Percentiles rank a stretch among this genome's conserved stretches.
Evolutionary conservation across 176 grass and related monocot genomes (phyloP).

Genomic region (Areca catechu): DNA sequence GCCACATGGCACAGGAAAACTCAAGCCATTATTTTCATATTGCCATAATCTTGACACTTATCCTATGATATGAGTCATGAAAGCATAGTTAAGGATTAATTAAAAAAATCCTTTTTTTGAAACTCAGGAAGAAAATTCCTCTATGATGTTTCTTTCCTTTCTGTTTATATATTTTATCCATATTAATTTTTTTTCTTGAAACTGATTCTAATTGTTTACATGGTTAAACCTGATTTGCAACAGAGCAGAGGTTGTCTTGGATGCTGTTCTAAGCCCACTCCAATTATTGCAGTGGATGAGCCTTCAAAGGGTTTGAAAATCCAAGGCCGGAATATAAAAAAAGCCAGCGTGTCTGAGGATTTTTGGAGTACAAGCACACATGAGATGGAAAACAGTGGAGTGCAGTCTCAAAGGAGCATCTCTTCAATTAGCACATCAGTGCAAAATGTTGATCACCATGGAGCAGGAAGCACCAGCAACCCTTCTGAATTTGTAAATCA

Average conservation of each 20-base stretch:
- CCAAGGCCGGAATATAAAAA: constrained; percentile 52
- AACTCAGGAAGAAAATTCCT: no score
- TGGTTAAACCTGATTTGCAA: constrained; percentile 65
- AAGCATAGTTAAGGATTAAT: no score
- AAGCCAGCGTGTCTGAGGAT: constrained; percentile 48
- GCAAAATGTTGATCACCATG: constrained; percentile 38
- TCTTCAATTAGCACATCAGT: constrained; percentile 69
- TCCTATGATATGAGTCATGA: no score
- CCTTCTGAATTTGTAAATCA: constrained; percentile 64
- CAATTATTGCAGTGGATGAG: constrained; percentile 65
- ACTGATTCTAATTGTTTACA: constrained; percentile 37
- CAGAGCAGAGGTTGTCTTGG: constrained; percentile 99
- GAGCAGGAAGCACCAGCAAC: constrained; percentile 55
- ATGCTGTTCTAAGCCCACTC: constrained; percentile 69
- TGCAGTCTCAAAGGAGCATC: constrained; percentile 82
- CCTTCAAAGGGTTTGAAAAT: constrained; percentile 85
- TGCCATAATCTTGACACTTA: no score
- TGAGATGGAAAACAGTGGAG: constrained; percentile 66
- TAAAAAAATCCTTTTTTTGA: no score
- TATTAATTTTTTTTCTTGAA: no score
- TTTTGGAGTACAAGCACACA: constrained; percentile 70
- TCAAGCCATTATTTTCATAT: no score
- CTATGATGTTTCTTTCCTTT: no score
- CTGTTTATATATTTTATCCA: no score
- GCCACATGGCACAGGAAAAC: no score